Evolutionary conservation across 2,329 filamentous ascomycete genomes (phyloP), one percentile per base, ranked within the genome.

Genomic region (Chalaropsis thielavioides): DNA sequence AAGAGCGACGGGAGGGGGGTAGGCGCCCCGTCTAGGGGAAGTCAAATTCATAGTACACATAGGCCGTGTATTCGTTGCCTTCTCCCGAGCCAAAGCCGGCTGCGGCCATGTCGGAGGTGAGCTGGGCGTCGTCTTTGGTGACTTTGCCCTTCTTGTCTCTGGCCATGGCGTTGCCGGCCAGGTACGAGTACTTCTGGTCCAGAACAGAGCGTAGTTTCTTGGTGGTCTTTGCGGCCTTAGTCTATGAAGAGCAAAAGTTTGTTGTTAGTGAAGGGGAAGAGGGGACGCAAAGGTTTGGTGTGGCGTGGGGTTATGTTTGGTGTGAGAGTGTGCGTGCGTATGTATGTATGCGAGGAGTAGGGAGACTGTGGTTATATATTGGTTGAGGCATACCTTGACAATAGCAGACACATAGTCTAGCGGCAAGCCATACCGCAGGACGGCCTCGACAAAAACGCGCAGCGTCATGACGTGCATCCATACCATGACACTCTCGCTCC

Each of bases 11-110:
- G 35, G 35, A 67, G 54, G n/a, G 19, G 4, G 17, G 38, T 15
- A 51, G 46, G 19, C 8, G 13, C 22, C 10, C 8, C 15, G 24
- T 51, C 22, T 24, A 79, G 40, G 80, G 79, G 66, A 97, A 85
- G 73, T 94, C 89, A 73, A 97, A 89, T 74, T 96, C 90, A 76
- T 97, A 99, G 79, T 92, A 96, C 73, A 97, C 94, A 76, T 95
- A 99, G 49, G 94, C 88, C 67, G 90, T 94, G 78, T 97, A 99
- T 74, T 96, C 91, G 70, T 83, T 80, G 64, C 86, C 86, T 67
- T 91, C 89, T 19, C 83, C 84, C 51, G 83, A 82, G 27, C 79
- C 81, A 61, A 87, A 74, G 31, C 84, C 88, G 3, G 86, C 87
- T 2, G 88, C 86, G 49, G 90, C 89, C 82, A 96, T 89, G 70